phyloP scores from a whole-genome alignment of 2,329 filamentous ascomycete species.

The Lecanicillium sp. region DNA sequence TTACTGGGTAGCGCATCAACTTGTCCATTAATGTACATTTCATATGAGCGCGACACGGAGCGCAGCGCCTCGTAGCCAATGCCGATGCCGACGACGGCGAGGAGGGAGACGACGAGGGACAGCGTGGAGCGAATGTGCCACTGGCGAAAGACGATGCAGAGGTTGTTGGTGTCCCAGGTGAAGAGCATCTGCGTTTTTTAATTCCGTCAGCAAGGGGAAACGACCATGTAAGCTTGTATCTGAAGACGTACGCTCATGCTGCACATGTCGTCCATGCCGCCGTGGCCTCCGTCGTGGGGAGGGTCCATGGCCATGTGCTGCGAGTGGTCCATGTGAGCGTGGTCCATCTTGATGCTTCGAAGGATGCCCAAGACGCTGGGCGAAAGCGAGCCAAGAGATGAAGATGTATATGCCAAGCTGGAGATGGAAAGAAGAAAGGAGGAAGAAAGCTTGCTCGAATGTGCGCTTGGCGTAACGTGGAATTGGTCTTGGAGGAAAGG shows the following conservation, averaged over 20 bases:
- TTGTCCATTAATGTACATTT: slow-evolving; percentile 44
- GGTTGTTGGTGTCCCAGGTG: slow-evolving; percentile 87
- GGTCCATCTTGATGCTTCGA: slow-evolving; percentile 21
- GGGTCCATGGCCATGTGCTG: slow-evolving; percentile 25
- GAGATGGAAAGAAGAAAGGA: background rate
- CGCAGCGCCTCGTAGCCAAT: slow-evolving; percentile 92
- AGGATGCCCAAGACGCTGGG: background rate
- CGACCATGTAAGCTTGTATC: too few species aligned
- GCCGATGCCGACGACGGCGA: slow-evolving; percentile 73
- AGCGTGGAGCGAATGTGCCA: slow-evolving; percentile 76
- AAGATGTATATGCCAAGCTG: slow-evolving; percentile 4
- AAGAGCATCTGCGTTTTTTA: slow-evolving; percentile 96
- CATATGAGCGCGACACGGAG: slow-evolving; percentile 68
- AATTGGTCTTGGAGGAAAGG: slow-evolving; percentile 3
- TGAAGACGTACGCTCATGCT: slow-evolving; percentile 75
- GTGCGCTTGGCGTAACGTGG: slow-evolving; percentile 22
- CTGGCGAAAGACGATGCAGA: slow-evolving; percentile 90
- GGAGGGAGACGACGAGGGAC: slow-evolving; percentile 72
- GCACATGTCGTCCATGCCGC: slow-evolving; percentile 61
- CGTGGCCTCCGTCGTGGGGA: slow-evolving; percentile 28
- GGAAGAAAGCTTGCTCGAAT: slow-evolving; percentile 31
- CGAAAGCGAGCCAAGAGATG: too few species aligned
- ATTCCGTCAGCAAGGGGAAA: too few species aligned
- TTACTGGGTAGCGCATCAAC: slow-evolving; percentile 46
- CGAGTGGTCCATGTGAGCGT: slow-evolving; percentile 37